These are phyloP conservation scores for Fusarium chlamydosporum DNA, from an alignment of 2,329 filamentous ascomycete genomes.

Conservation along the genomic window DNA sequence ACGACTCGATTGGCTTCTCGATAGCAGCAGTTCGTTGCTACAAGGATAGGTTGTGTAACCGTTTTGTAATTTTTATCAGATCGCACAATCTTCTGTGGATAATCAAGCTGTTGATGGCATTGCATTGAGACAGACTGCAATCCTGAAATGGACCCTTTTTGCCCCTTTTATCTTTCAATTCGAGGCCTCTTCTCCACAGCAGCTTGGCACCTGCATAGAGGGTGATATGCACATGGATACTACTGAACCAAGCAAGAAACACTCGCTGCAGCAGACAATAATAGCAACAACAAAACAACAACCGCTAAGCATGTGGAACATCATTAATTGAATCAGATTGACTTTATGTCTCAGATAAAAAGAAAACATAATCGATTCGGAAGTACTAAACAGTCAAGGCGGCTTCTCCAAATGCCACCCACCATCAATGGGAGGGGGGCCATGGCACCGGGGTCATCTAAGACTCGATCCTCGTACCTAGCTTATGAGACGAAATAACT, in stretches of 20 bases:
- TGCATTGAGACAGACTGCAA: conserved; percentile 2
- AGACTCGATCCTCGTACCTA: too few relatives aligned
- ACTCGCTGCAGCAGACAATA: background rate
- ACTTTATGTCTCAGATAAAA: background rate
- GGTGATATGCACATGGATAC: conserved; percentile 16
- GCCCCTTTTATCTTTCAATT: conserved; percentile 33
- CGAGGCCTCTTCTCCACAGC: conserved; percentile 29
- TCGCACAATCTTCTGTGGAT: background rate
- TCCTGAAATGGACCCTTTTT: conserved; percentile 16
- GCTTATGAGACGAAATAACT: too few relatives aligned
- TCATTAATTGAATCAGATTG: background rate
- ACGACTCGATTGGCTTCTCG: background rate
- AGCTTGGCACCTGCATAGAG: conserved; percentile 5
- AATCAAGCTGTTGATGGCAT: background rate
- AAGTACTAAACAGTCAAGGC: conserved; percentile 1
- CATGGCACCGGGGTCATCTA: too few relatives aligned
- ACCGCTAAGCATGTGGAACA: background rate
- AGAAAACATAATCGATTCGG: background rate
- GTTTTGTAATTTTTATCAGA: conserved; percentile 7
- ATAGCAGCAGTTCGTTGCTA: background rate
- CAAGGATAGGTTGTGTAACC: conserved; percentile 14
- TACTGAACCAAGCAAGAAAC: background rate
- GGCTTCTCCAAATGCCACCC: background rate
- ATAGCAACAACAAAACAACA: background rate
- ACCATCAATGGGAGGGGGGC: conserved; percentile 1